Evolutionary conservation across 805 yeast genomes (phyloP).

Genomic region (Candida methanosorbosa): DNA sequence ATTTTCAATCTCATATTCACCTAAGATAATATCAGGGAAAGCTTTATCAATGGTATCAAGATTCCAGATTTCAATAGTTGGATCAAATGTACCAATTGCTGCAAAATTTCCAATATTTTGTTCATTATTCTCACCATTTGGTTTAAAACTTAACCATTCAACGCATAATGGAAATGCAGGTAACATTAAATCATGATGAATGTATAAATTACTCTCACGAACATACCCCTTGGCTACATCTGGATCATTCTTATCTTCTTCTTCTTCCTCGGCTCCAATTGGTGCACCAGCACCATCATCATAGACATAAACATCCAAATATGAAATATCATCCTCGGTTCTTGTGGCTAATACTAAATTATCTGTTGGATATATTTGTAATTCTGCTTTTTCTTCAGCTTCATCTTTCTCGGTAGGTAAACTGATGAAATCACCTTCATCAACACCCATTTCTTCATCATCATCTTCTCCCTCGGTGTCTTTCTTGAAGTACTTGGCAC

Average conservation of each 20-base stretch:
- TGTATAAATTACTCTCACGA: constrained; percentile 72
- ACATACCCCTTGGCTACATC: constrained; percentile 66
- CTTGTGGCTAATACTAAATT: constrained; percentile 84
- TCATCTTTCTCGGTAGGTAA: constrained; percentile 56
- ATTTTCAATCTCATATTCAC: constrained; percentile 52
- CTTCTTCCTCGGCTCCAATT: constrained; percentile 54
- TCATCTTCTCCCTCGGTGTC: constrained; percentile 36
- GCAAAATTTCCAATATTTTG: constrained; percentile 76
- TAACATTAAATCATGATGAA: constrained; percentile 93
- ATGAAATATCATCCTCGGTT: constrained; percentile 93
- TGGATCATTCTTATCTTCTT: constrained; percentile 55
- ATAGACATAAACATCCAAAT: constrained; percentile 86
- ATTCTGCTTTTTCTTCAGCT: constrained; percentile 73
- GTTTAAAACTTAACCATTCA: constrained; percentile 84
- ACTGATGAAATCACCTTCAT: constrained; percentile 53
- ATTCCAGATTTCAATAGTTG: constrained; percentile 96
- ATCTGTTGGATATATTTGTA: constrained; percentile 84
- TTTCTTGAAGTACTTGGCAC: constrained; percentile 45
- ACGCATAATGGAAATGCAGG: constrained; percentile 96
- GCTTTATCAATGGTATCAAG: constrained; percentile 87
- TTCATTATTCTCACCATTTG: constrained; percentile 36
- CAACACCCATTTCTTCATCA: constrained; percentile 27
- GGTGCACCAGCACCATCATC: constrained; percentile 92
- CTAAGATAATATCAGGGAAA: constrained; percentile 88
- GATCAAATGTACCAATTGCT: constrained; percentile 95